Evolutionary conservation across 305 asterid genomes (phyloP), one percentile per base, ranked within the genome.

Genomic region (Fraxinus sp.): DNA sequence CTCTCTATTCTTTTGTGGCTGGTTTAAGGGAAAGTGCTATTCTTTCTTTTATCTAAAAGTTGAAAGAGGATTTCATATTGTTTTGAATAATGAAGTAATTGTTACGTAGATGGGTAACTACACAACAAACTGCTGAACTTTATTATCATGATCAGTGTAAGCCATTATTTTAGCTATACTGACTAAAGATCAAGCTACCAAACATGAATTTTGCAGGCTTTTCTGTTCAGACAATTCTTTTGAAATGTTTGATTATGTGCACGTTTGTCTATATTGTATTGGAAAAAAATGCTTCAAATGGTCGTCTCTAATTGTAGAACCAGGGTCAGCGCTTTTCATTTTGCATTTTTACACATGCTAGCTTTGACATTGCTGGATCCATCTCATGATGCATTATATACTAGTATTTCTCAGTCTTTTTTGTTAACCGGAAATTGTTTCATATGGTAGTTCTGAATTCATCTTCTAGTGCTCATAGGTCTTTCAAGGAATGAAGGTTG

Each of bases 401-500:
- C 28, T 18, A n/a, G 30, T 59, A 59, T 59, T 59, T 59, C 13
- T 59, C 1, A 0, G 28, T 62, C 71, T 0, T 20, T 22, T 8
- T 7, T 26, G 36, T 26, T 66, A 24, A 26, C 18, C 0, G 6
- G 74, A 66, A 26, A 66, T 7, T 24, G 49, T 37, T 79, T 70
- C 41, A 7, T 75, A 24, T 26, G 18, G 33, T 77, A 16, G 22
- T 49, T 77, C 59, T 83, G 43, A 83, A 70, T 79, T 70, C 26
- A 39, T 33, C 36, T 26, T 7, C 52, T 24, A 83, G 20, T 49
- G 37, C 24, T 74, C 36, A 16, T 81, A 72, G 59, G 64, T 77
- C 62, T 75, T 86, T 68, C 87, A 90, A 90, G 88, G 55, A 75
- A 77, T 68, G 70, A 64, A 11, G 81, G 52, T 78, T 79, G 81